These are phyloP conservation scores for Sugiyamaella novakii DNA, from an alignment of 1,139 yeast genomes.

Conservation along the genomic window DNA sequence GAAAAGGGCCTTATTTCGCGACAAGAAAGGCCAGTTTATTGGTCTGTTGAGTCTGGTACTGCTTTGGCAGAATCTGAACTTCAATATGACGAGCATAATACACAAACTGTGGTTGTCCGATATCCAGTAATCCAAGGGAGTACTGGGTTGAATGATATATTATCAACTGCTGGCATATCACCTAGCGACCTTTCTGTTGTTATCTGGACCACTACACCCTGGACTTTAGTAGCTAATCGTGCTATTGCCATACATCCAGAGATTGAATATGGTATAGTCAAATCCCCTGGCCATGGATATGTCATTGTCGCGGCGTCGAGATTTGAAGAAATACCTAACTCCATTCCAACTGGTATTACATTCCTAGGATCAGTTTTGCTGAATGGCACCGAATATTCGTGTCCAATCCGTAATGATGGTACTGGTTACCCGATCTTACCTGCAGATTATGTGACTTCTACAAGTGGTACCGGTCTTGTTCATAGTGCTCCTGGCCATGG, in stretches of 20 bases:
- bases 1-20: constrained; percentile 70
- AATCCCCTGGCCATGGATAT: constrained; percentile 40
- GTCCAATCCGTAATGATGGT: constrained; percentile 53
- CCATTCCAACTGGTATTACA: constrained; percentile 21
- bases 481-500: constrained; percentile 99
- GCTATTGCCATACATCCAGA: constrained; percentile 75
- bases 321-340: constrained; percentile 23
- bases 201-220: constrained; percentile 98
- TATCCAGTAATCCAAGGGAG: constrained; percentile 52
- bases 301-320: constrained; percentile 39
- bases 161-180: constrained; percentile 21
- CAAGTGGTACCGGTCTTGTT: constrained; percentile 92
- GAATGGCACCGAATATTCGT: constrained; percentile 50
- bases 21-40: constrained; percentile 92
- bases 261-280: constrained; percentile 57
- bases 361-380: constrained; percentile 52
- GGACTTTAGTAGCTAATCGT: constrained; percentile 89
- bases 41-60: constrained; percentile 94
- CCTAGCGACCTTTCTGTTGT: constrained; percentile 31
- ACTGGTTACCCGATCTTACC: constrained; percentile 61
- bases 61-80: constrained; percentile 97
- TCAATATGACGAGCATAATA: constrained; percentile 74
- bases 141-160: constrained; percentile 21
- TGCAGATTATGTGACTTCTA: constrained; percentile 78
- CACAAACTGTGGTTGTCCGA: constrained; percentile 70